A percentile compares a stretch with the other conserved stretches of the same genome.
Conservation (phyloP, 768 basidiomycete genomes). For the Tylopilus vinaceipallidus region DNA sequence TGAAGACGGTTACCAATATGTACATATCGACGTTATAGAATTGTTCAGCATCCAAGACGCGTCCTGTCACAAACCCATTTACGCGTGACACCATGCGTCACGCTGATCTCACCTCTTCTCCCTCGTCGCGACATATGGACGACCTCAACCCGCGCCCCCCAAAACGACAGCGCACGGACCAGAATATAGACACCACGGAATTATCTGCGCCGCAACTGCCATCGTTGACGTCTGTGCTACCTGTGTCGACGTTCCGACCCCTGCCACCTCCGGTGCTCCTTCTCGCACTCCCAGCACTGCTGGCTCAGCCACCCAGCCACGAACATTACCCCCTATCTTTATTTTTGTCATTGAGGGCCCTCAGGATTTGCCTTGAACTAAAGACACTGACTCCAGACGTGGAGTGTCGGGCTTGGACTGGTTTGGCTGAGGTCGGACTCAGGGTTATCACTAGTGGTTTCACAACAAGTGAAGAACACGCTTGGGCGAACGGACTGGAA, state of each 20-base stretch:
- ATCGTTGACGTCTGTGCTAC: background rate
- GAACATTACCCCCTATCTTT: constrained; percentile 52
- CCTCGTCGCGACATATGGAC: constrained; percentile 22
- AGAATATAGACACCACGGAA: background rate
- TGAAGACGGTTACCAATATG: too few relatives aligned
- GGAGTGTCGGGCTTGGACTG: constrained; percentile 72
- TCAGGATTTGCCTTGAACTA: constrained; percentile 53
- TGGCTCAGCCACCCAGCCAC: constrained; percentile 67
- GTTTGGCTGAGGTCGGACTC: constrained; percentile 67
- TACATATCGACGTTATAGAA: too few relatives aligned
- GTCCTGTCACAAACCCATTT: constrained; percentile 29
- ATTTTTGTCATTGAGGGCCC: constrained; percentile 51
- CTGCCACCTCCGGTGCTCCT: constrained; percentile 50
- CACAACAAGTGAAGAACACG: constrained; percentile 33
- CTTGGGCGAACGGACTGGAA: constrained; percentile 51
- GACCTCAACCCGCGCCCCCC: constrained; percentile 33
- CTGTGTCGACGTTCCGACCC: constrained; percentile 23
- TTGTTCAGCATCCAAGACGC: too few relatives aligned
- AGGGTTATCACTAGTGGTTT: constrained; percentile 49
- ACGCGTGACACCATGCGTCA: constrained; percentile 29
- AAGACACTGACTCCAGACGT: constrained; percentile 51
- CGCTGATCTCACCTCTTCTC: constrained; percentile 4
- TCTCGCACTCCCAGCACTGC: constrained; percentile 56
- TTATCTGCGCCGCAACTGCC: background rate
- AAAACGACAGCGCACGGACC: constrained; percentile 33